phyloP scores from a whole-genome alignment of 768 basidiomycete species.

The Xerocomus brunneocitrinus region DNA sequence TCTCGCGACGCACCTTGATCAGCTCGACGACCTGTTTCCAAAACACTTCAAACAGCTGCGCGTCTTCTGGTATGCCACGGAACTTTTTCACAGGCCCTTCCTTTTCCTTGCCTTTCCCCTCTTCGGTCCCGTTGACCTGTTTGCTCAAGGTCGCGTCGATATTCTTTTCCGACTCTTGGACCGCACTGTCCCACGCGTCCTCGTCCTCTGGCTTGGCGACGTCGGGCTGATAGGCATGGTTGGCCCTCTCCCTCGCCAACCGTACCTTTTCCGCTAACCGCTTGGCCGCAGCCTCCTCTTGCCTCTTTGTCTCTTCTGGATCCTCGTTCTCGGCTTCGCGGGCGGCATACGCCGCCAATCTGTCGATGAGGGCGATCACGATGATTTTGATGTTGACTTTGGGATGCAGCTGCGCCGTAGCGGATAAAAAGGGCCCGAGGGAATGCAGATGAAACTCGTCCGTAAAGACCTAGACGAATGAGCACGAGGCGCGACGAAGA shows the following conservation, averaged over 20 bases:
- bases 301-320: conserved; percentile 88
- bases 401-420: conserved; percentile 93
- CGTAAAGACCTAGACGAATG: conserved; percentile 76
- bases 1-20: conserved; percentile 67
- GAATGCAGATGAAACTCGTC: conserved; percentile 98
- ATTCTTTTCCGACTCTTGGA: conserved; percentile 20
- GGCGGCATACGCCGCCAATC: conserved; percentile 92
- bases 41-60: conserved; percentile 95
- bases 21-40: conserved; percentile 98
- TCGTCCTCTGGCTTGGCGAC: conserved; percentile 15
- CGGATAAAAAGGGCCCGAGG: conserved; percentile 92
- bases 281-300: conserved; percentile 89
- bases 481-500: not conserved
- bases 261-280: conserved; percentile 86
- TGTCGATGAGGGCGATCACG: conserved; percentile 95
- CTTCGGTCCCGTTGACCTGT: conserved; percentile 21
- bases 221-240: conserved; percentile 43
- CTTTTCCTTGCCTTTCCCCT: conserved; percentile 46
- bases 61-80: conserved; percentile 91
- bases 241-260: conserved; percentile 56
- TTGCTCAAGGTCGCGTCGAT: not conserved
- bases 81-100: conserved; percentile 73
- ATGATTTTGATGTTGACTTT: conserved; percentile 99
- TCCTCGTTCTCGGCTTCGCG: conserved; percentile 96
- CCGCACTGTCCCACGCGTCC: conserved; percentile 25